Percentiles rank a stretch among this genome's conserved stretches.
Conservation (phyloP, 140 eudicot species). For the Ambrosia hybrid region DNA sequence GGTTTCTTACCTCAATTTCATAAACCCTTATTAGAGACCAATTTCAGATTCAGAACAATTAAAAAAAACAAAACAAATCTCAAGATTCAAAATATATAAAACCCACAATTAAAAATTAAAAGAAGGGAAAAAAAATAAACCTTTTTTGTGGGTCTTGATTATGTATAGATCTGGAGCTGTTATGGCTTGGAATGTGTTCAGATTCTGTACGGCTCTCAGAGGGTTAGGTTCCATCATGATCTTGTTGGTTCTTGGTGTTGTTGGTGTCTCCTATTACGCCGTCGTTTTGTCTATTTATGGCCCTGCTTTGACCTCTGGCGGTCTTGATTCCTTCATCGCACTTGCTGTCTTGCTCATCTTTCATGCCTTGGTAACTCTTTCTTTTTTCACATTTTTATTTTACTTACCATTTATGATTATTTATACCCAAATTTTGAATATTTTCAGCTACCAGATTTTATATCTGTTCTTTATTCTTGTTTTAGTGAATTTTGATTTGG, state of each 20-base stretch:
- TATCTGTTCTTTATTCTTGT: conserved; percentile 17
- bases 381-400: background rate
- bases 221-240: conserved; percentile 97
- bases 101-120: background rate
- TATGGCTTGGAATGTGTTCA: conserved; percentile 99
- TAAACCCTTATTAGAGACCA: conserved; percentile 38
- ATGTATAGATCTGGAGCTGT: conserved; percentile 96
- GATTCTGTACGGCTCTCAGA: conserved; percentile 83
- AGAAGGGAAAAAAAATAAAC: background rate
- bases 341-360: conserved; percentile 65
- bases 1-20: conserved; percentile 28
- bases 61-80: background rate
- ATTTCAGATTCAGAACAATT: background rate
- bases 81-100: too few species aligned
- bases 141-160: conserved; percentile 21
- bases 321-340: conserved; percentile 65
- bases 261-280: conserved; percentile 89
- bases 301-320: conserved; percentile 74
- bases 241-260: conserved; percentile 82
- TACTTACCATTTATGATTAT: background rate
- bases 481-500: conserved; percentile 15
- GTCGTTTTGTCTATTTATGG: conserved; percentile 81
- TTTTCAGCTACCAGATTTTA: background rate
- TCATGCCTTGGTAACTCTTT: conserved; percentile 56
- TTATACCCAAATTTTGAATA: conserved; percentile 14